Base-by-base conservation (phyloP, 495 filamentous ascomycete species). In the Penicillium soppii region DNA sequence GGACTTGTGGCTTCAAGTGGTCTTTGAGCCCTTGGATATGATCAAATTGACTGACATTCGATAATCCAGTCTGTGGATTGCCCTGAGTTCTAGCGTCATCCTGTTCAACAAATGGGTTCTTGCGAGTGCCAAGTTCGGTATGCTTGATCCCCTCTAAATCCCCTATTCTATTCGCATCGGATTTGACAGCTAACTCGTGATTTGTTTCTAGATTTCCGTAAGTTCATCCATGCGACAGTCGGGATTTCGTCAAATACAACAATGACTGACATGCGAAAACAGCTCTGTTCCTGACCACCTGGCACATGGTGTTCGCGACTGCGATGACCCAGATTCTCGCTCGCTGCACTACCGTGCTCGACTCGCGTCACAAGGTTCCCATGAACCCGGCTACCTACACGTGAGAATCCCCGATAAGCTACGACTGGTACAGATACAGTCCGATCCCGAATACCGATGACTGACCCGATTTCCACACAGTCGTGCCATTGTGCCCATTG, bases 91-190 rank as follows among this genome's bases (percentile, higher is more conserved):
- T 15, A 88, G 84, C 53, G 89, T 95, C 55, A 97, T 97, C 62
- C 75, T 96, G 30, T 97, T 95, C 84, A 97, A 97, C 83, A 97
- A 97, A 80, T 96, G 88, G 88, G 91, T 97, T 65, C 79, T 96
- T 37, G 77, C 83, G 49, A 86, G 80, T 12, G 80, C 84, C 45
- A 72, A 85, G 39, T 96, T 96, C 76, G 74, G 89, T 92, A 81
- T 81, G 88, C n/a, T 66, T 50, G 38, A 27, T 41, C 16, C 23
- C 15, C n/a, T 15, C 35, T 40, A 29, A 19, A 27, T 45, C 17
- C 22, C 23, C 35, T 56, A 53, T 45, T 26, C 20, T 13, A 47
- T 38, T 45, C 17, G 13, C 25, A 26, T n/a, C 3, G 47, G 30
- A 36, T 8, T 25, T 26, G 2, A 21, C 39, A 35, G 48, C 62